These are phyloP conservation scores for Erysimum pusillum DNA, from an alignment of 441 rosid species.

Conservation along the genomic window DNA sequence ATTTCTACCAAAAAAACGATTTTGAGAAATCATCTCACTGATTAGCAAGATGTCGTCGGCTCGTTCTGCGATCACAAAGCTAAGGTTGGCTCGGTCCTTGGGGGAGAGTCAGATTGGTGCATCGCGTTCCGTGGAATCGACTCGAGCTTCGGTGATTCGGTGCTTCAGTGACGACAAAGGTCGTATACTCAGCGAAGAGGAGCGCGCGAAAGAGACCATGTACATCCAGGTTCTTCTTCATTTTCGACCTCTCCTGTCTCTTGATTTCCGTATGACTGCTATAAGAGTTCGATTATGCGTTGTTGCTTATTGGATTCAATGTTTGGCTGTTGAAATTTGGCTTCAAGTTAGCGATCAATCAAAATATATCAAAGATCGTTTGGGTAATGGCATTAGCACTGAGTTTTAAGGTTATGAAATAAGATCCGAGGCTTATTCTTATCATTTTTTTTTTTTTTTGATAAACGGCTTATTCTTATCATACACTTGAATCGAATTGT, in stretches of 20 bases:
- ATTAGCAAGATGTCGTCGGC: slow-evolving; percentile 50
- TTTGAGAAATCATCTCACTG: slow-evolving; percentile 28
- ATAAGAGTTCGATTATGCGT: background rate
- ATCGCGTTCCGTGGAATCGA: slow-evolving; percentile 55
- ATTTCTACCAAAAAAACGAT: background rate
- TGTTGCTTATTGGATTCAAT: slow-evolving; percentile 14
- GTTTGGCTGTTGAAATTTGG: background rate
- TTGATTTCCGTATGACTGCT: background rate
- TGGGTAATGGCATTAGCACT: background rate
- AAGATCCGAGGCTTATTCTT: background rate
- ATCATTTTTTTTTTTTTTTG: too few relatives aligned
- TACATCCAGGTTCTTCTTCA: slow-evolving; percentile 69
- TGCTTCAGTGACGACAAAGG: slow-evolving; percentile 71
- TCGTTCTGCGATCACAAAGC: slow-evolving; percentile 57
- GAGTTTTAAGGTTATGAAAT: background rate
- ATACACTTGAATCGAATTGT: background rate
- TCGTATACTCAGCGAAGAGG: slow-evolving; percentile 83
- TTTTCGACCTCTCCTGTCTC: background rate
- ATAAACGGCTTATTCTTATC: background rate
- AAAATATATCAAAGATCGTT: too few relatives aligned
- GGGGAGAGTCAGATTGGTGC: slow-evolving; percentile 31
- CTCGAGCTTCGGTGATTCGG: slow-evolving; percentile 57
- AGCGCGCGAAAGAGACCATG: slow-evolving; percentile 78
- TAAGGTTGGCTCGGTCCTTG: slow-evolving; percentile 43
- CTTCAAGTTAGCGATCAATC: background rate